Evolutionary conservation across 208 protist species (phyloP), one percentile per base, ranked within the genome.

Genomic region (Leishmania major): DNA sequence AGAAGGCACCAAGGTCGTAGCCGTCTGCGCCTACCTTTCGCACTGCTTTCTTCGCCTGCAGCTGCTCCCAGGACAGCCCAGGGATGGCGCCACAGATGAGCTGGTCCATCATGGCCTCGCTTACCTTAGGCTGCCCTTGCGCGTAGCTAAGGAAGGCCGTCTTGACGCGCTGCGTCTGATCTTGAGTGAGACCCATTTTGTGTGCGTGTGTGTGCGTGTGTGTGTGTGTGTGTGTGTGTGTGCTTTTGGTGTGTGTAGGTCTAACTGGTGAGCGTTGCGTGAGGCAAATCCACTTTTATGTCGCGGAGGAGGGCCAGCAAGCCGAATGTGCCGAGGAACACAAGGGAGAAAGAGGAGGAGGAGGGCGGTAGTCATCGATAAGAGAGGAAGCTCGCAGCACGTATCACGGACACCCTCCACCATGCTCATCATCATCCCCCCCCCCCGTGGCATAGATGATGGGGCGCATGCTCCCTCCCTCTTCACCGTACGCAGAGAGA

Each of bases 81-180:
- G 94, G 94, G 43, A 97, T 89, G 81, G 94, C 94, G 66, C 92
- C 94, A 81, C 94, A 97, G 79, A 97, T 96, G 60, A 97, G 81
- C 78, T 97, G 94, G 77, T 97, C 94, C 45, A 97, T 96, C 94
- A 97, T 97, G 17, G 91, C 88, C 81, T 95, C 92, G 69, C 76
- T 78, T 53, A 97, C 87, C 81, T 93, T 94, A 0, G 85, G 87
- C 79, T 95, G 88, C 13, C 92, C 94, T 83, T 97, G 94, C 19
- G 94, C 80, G 80, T 97, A 97, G 82, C 88, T 93, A 64, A 97
- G 91, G 78, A 96, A 97, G 11, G 94, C 94, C 1, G 91, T 97
- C 88, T 97, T 97, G 40, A 97, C 87, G 71, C 93, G 94, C 88
- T 97, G 94, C 28, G 91, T 91, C 73, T 95, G 84, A 40, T 96